These are phyloP conservation scores for Leccinum fibrillosum DNA, from an alignment of 768 basidiomycete species.

Conservation along the genomic window DNA sequence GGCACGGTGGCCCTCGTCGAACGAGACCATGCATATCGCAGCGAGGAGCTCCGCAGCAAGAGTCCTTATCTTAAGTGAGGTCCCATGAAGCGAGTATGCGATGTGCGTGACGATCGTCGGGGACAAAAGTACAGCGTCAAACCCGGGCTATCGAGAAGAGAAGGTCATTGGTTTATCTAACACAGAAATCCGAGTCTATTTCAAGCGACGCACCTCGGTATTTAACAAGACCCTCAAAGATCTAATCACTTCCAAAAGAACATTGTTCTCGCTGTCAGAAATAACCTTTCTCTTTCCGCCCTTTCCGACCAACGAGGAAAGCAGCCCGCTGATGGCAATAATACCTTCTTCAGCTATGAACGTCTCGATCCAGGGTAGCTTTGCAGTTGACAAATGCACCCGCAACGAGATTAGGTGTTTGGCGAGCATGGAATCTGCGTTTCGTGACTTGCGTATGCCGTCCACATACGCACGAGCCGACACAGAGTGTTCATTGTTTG, in stretches of 20 bases:
- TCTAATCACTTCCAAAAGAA: conserved; percentile 71
- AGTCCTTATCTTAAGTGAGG: conserved; percentile 66
- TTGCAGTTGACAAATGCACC: conserved; percentile 82
- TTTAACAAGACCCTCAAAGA: conserved; percentile 83
- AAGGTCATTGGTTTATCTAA: neutral
- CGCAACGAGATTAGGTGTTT: conserved; percentile 81
- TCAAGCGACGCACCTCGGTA: conserved; percentile 55
- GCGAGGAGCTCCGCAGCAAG: conserved; percentile 77
- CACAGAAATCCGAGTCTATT: neutral
- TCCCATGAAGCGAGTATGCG: conserved; percentile 62
- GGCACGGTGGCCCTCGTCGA: conserved; percentile 65
- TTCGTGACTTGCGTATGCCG: conserved; percentile 51
- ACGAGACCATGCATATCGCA: conserved; percentile 75
- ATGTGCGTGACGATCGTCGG: conserved; percentile 70
- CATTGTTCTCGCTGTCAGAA: conserved; percentile 63
- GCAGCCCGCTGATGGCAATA: conserved; percentile 52
- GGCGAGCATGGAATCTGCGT: conserved; percentile 56
- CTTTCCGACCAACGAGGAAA: conserved; percentile 63
- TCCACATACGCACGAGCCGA: conserved; percentile 64
- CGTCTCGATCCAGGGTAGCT: conserved; percentile 70
- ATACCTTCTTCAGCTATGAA: conserved; percentile 69
- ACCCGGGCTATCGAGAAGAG: conserved; percentile 55
- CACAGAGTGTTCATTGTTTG: conserved; percentile 39
- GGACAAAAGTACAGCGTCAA: conserved; percentile 59
- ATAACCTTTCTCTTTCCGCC: conserved; percentile 58